Conservation (phyloP, 495 filamentous ascomycete genomes). For the Trichoderma erinaceum region DNA sequence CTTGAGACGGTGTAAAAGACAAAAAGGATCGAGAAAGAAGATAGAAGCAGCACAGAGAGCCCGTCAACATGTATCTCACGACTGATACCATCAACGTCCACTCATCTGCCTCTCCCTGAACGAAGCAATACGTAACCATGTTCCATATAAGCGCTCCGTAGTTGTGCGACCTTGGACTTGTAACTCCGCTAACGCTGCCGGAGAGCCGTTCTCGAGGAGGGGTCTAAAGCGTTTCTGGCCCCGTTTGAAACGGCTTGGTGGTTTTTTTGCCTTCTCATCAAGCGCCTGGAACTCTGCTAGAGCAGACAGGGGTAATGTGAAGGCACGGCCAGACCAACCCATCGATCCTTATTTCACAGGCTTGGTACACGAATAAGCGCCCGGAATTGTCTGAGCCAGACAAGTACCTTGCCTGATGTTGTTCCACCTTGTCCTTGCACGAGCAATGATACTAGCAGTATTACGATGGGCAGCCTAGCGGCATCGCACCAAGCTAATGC, state of each 20-base stretch:
- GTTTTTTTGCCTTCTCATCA: not conserved
- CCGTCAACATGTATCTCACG: too few species aligned
- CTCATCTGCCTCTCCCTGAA: not conserved
- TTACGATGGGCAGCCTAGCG: too few species aligned
- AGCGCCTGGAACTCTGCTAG: not conserved
- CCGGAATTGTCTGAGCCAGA: not conserved
- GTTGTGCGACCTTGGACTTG: not conserved
- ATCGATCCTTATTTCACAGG: conserved; percentile 8
- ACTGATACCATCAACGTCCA: too few species aligned
- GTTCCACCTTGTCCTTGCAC: not conserved
- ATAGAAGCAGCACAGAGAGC: not conserved
- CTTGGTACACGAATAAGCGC: not conserved
- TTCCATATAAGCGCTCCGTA: not conserved
- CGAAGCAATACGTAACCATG: not conserved
- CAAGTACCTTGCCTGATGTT: not conserved
- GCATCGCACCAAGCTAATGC: too few species aligned
- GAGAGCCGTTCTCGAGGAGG: not conserved
- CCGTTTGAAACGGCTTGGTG: not conserved
- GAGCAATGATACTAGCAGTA: not conserved
- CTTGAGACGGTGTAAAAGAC: not conserved
- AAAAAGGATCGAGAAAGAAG: not conserved
- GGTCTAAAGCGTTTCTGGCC: not conserved
- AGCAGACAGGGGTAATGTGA: conserved; percentile 8
- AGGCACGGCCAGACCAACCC: not conserved
- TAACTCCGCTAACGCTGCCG: not conserved